Percentiles rank a stretch among this genome's conserved stretches.
These are phyloP conservation scores for Biscogniauxia mediterranea DNA, from an alignment of 2,329 filamentous ascomycete genomes.

Conservation along the genomic window DNA sequence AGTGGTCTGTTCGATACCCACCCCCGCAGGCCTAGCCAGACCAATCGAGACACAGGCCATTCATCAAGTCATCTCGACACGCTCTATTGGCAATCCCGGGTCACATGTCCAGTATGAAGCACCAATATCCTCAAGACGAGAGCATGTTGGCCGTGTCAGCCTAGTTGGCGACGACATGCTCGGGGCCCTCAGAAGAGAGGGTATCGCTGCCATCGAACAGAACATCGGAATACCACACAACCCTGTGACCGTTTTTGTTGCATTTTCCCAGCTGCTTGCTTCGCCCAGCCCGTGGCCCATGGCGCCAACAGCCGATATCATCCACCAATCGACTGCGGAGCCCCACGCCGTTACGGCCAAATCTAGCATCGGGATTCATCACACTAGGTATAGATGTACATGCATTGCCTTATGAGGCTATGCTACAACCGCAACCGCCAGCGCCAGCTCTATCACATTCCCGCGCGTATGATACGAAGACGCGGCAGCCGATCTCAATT, in stretches of 20 bases:
- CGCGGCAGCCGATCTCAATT: neutral
- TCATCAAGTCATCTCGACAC: neutral
- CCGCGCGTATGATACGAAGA: neutral
- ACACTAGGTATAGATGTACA: conserved; percentile 13
- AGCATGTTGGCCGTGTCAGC: neutral
- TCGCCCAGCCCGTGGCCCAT: conserved; percentile 10
- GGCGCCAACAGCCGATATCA: conserved; percentile 19
- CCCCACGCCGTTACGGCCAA: conserved; percentile 18
- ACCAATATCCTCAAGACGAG: neutral
- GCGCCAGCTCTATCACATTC: neutral
- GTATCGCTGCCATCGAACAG: neutral
- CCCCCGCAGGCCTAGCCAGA: conserved; percentile 16
- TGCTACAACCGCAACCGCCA: neutral
- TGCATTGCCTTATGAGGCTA: neutral
- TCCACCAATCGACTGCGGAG: conserved; percentile 20
- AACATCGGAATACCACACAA: conserved; percentile 15
- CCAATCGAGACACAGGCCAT: neutral
- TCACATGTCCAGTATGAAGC: neutral
- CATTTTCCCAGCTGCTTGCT: conserved; percentile 16
- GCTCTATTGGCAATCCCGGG: neutral
- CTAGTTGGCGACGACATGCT: neutral
- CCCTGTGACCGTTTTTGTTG: conserved; percentile 18
- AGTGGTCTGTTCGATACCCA: conserved; percentile 1
- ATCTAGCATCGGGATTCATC: conserved; percentile 11
- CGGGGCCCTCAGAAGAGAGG: neutral